A percentile compares a stretch with the other conserved stretches of the same genome.
phyloP scores from a whole-genome alignment of 2,329 filamentous ascomycete species.

The Pseudogymnoascus sp. region DNA sequence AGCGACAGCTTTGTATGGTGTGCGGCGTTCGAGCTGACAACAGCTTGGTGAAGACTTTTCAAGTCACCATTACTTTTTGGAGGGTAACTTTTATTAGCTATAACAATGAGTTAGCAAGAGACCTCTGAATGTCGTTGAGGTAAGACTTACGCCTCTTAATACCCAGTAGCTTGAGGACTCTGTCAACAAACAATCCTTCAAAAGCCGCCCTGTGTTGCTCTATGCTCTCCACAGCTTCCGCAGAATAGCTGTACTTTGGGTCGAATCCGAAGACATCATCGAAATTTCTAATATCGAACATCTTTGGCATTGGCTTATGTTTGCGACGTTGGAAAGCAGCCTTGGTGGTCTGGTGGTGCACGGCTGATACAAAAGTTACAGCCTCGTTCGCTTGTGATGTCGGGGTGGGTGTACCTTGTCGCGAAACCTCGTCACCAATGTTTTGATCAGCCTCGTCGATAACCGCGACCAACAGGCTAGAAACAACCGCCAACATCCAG shows the following conservation, averaged over 20 bases:
- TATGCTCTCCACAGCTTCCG: conserved; percentile 53
- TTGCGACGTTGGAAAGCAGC: background rate
- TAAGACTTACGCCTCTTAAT: conserved; percentile 54
- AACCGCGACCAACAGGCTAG: background rate
- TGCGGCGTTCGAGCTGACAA: conserved; percentile 56
- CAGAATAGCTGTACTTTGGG: conserved; percentile 53
- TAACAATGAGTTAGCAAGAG: background rate
- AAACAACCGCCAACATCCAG: background rate
- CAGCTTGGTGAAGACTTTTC: conserved; percentile 59
- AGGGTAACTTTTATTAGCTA: conserved; percentile 60
- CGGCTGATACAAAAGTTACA: conserved; percentile 8
- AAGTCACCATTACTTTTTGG: conserved; percentile 62
- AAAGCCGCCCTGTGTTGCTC: conserved; percentile 58
- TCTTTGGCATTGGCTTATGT: conserved; percentile 26
- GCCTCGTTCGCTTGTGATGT: conserved; percentile 2
- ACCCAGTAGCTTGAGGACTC: conserved; percentile 61
- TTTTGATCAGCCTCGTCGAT: conserved; percentile 6
- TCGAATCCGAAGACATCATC: conserved; percentile 58
- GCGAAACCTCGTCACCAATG: conserved; percentile 4
- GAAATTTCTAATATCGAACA: conserved; percentile 60
- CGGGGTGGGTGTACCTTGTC: too few species aligned
- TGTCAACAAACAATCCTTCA: conserved; percentile 72
- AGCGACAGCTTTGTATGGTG: conserved; percentile 74
- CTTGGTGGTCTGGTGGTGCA: conserved; percentile 6
- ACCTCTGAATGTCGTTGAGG: background rate